Evolutionary conservation across 768 basidiomycete species (phyloP), one percentile per base, ranked within the genome.

Genomic region (Suillus tomentosus): DNA sequence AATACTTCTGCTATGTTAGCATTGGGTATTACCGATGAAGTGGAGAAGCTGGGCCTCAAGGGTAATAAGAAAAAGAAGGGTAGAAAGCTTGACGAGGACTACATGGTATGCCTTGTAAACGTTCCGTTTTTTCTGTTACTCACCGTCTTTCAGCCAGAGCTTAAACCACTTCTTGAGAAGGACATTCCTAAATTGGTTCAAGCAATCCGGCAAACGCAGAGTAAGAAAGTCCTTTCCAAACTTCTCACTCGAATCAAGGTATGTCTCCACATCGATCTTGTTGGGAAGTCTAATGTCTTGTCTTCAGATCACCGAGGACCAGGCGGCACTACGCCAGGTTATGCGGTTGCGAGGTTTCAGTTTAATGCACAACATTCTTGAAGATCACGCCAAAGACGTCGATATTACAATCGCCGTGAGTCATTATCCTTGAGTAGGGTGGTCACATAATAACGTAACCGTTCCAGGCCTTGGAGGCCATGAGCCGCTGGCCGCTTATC

Each of bases 31-130:
- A 84, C 90, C 9, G 96, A 97, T 51, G 96, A 96, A 70, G 90
- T 91, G 17, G 94, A 95, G 71, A 75, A 84, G 53, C 81, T 89
- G 45, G 92, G 87, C 27, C 84, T 96, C 64, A 96, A 96, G 77
- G 96, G 96, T 3, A 85, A 69, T 62, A 96, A 89, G 74, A 96
- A 88, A 84, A 95, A 87, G 84, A 96, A 89, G 74, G 84, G 93
- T 57, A 92, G 89, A 83, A 94, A 96, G 75, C 85, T 97, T 34
- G 96, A 96, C 71, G 94, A 97, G 75, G 96, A 98, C 78, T 97
- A 91, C 73, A 84, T 87, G 79, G 95, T 95, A 71, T 69, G 81
- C 61, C 40, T 61, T 37, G 15, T 19, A 42, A n/a, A 39, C 56
- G 56, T 39, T 27, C 57, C 17, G 48, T 61, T 51, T 43, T 31